A percentile compares a stretch with the other conserved stretches of the same genome.
Evolutionary conservation across 164 flowering plant species (phyloP).

Genomic region (Vitis labrusca): DNA sequence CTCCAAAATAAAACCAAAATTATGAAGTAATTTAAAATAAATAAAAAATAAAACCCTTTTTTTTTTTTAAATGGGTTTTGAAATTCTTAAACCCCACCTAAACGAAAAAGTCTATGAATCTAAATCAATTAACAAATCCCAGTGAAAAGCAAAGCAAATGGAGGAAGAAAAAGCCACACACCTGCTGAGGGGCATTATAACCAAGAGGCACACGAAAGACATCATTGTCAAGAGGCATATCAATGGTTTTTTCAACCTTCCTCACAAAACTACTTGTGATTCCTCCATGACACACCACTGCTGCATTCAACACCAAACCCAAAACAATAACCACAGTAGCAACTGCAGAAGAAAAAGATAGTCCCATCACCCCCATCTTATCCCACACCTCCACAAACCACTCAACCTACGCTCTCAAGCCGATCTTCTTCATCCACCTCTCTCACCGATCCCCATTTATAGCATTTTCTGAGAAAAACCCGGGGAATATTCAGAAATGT

Average conservation of each 20-base stretch:
- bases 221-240: conserved; percentile 52
- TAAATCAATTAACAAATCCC: not conserved
- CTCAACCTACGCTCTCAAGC: not conserved
- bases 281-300: conserved; percentile 35
- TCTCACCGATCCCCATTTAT: not conserved
- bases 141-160: not conserved
- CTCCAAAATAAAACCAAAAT: too few relatives aligned
- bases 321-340: conserved; percentile 1
- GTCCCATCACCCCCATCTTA: conserved; percentile 5
- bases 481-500: too few relatives aligned
- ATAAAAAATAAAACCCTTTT: not conserved
- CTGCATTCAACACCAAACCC: conserved; percentile 22
- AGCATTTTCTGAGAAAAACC: too few relatives aligned
- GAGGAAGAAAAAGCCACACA: not conserved
- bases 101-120: too few relatives aligned
- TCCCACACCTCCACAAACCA: not conserved
- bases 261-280: conserved; percentile 41
- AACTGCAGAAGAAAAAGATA: not conserved
- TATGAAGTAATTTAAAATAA: not conserved
- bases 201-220: conserved; percentile 44
- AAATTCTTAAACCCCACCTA: too few relatives aligned
- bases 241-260: conserved; percentile 29
- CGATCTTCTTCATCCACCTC: not conserved
- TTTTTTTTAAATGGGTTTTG: too few relatives aligned
- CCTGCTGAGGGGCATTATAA: conserved; percentile 61